Evolutionary conservation across 352 stramenopile genomes (phyloP).

Genomic region (Phytophthora crassamura): DNA sequence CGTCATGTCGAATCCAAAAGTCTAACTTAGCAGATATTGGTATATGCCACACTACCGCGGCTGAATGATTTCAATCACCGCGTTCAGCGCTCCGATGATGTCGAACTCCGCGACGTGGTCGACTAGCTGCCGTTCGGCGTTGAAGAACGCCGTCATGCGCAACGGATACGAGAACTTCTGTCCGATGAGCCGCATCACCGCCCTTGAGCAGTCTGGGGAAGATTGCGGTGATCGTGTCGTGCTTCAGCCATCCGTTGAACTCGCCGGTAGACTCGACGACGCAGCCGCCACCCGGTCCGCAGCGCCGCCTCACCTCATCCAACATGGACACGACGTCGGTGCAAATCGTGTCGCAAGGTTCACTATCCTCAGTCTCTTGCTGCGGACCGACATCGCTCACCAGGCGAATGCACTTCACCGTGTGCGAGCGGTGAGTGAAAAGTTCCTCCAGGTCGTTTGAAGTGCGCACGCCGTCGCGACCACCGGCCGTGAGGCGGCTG

Average conservation of each 20-base stretch:
- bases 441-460: slow-evolving; percentile 41
- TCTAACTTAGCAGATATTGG: too few relatives aligned
- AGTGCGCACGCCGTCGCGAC: slow-evolving; percentile 17
- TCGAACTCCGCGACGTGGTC: slow-evolving; percentile 37
- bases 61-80: background rate
- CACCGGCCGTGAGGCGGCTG: slow-evolving; percentile 7
- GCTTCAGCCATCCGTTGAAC: slow-evolving; percentile 20
- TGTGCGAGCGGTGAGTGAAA: slow-evolving; percentile 29
- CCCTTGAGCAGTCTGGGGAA: slow-evolving; percentile 7
- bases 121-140: slow-evolving; percentile 21
- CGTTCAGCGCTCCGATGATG: slow-evolving; percentile 26
- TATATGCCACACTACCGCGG: too few relatives aligned
- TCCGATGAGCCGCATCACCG: slow-evolving; percentile 9
- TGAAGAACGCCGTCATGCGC: slow-evolving; percentile 36
- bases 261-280: slow-evolving; percentile 24
- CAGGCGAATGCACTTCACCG: slow-evolving; percentile 20
- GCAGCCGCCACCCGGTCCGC: slow-evolving; percentile 8
- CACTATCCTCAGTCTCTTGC: background rate
- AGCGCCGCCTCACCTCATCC: background rate
- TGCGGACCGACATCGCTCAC: slow-evolving; percentile 7
- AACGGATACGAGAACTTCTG: slow-evolving; percentile 17
- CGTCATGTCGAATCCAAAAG: too few relatives aligned
- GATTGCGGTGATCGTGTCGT: slow-evolving; percentile 8
- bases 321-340: background rate
- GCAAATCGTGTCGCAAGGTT: slow-evolving; percentile 1